Conservation (phyloP, 2,329 filamentous ascomycete species). For the Sporothrix humicola region DNA sequence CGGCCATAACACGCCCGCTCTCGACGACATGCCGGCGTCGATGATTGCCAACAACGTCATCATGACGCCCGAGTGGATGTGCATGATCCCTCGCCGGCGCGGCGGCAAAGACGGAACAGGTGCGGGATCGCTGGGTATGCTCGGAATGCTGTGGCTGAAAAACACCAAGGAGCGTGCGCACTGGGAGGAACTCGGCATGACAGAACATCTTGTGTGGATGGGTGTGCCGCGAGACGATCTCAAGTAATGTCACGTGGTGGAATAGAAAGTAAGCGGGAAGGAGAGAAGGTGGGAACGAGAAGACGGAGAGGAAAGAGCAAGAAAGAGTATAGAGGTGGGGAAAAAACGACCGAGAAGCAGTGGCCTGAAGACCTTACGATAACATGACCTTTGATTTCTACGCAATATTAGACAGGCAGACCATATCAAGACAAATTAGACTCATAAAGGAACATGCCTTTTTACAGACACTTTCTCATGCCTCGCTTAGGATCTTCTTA, state of each 20-base stretch:
- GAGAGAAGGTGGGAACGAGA: neutral
- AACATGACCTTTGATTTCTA: slow-evolving; percentile 20
- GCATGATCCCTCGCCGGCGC: slow-evolving; percentile 45
- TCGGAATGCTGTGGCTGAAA: slow-evolving; percentile 45
- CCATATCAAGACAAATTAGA: slow-evolving; percentile 15
- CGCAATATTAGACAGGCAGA: neutral
- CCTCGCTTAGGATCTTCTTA: too few species aligned
- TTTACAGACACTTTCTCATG: neutral
- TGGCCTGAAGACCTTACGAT: neutral
- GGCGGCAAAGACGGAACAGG: slow-evolving; percentile 40
- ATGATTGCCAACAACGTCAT: slow-evolving; percentile 45
- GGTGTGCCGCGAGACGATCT: slow-evolving; percentile 34
- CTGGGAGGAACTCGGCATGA: slow-evolving; percentile 41
- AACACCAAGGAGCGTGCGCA: slow-evolving; percentile 40
- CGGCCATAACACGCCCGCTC: slow-evolving; percentile 30
- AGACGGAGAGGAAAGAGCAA: neutral
- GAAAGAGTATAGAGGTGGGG: neutral
- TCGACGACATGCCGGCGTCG: slow-evolving; percentile 30
- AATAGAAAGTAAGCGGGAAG: neutral
- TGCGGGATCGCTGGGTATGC: slow-evolving; percentile 47
- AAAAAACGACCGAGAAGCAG: too few species aligned
- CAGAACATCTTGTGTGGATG: slow-evolving; percentile 39
- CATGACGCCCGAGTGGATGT: slow-evolving; percentile 44
- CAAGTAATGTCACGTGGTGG: neutral
- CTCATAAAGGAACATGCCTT: neutral